Base-by-base conservation (phyloP, 805 yeast genomes). In the Wickerhamiella hasegawae region DNA sequence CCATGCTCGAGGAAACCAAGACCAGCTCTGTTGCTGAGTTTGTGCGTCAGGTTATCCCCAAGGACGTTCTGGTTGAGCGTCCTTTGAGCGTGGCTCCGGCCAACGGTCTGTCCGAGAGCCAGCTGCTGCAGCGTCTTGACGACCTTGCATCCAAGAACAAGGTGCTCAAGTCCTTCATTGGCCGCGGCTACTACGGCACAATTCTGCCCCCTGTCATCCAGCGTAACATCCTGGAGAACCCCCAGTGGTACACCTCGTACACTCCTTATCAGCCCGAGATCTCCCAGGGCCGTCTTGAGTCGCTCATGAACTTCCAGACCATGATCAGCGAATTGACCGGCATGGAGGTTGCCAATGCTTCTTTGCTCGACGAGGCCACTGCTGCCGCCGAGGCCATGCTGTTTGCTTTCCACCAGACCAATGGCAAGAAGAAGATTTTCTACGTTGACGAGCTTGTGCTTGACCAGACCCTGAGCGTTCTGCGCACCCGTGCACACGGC, bases 231-330 rank as follows among this genome's bases (percentile, higher is more conserved):
- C 62, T 90, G 38, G 98, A 90, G 58, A 73, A 77, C 41, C 98
- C 98, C 4, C 94, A 84, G 53, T 90, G 98, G 98, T 90, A 90
- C 65, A 90, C 98, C 16, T 83, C 96, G 1, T 90, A 90, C 56
- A 90, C 98, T 18, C 98, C 98, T 24, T 90, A 90, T 57, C 98
- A 90, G 62, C 95, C 98, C 1, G 98, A 90, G 57, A 85, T 90
- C 39, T 79, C 95, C 1, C 98, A 90, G 59, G 98, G 98, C 36
- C 73, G 98, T 48, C 67, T 90, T 48, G 94, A 87, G 60, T 73
- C 90, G 17, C 63, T 90, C 42, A 63, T 90, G 42, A 90, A 90
- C 58, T 90, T 70, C 61, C 98, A 90, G 61, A 90, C 98, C n/a
- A 65, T 87, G 51, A 66, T 90, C 12, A 59, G 84, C 20, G 94